These are phyloP conservation scores for Paraphaeosphaeria minitans DNA, from an alignment of 2,329 filamentous ascomycete genomes.

Conservation along the genomic window DNA sequence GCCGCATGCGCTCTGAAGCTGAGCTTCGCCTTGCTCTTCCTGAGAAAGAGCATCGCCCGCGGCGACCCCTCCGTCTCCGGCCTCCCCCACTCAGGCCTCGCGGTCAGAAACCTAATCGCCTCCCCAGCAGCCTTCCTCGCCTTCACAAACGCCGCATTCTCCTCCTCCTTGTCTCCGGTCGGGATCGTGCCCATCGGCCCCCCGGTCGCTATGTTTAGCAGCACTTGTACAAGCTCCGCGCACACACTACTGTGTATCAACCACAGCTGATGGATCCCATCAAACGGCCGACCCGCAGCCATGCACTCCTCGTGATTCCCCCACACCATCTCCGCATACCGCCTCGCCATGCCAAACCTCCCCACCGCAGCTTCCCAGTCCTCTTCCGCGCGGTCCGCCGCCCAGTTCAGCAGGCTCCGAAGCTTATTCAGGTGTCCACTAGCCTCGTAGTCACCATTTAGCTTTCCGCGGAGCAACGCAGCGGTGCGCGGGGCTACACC, in stretches of 20 bases:
- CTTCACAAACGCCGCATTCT: background rate
- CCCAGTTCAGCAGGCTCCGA: background rate
- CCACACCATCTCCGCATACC: constrained; percentile 2
- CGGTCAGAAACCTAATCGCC: constrained; percentile 2
- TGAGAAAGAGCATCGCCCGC: background rate
- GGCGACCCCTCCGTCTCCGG: background rate
- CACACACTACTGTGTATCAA: background rate
- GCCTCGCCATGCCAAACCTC: background rate
- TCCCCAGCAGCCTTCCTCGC: constrained; percentile 8
- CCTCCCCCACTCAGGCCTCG: background rate
- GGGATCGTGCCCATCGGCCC: background rate
- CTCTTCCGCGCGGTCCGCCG: background rate
- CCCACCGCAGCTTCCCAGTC: background rate
- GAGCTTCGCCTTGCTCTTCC: constrained; percentile 11
- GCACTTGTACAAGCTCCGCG: background rate
- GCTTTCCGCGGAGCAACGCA: background rate
- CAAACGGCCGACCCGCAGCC: background rate
- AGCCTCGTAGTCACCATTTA: background rate
- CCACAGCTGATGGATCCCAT: background rate
- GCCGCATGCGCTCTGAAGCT: constrained; percentile 12
- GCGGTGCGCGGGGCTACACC: background rate
- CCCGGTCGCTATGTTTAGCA: background rate
- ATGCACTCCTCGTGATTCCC: constrained; percentile 7
- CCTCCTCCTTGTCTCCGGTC: background rate
- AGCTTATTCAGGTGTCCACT: background rate